Base-by-base conservation (phyloP, 2,329 filamentous ascomycete genomes). In the Rhynchosporium secalis region DNA sequence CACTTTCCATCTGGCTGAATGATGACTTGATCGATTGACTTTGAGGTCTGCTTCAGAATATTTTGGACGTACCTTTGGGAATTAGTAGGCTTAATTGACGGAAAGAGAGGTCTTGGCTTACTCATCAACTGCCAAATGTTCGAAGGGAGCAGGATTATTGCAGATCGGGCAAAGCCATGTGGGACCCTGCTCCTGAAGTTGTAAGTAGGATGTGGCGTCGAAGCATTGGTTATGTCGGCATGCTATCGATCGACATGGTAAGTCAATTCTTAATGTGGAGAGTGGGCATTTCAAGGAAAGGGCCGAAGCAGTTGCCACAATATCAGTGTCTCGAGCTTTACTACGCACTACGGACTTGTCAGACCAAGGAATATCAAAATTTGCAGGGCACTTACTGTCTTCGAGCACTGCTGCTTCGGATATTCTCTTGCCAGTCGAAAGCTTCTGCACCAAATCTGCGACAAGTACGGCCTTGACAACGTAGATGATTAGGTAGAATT, bases 161-260 rank as follows among this genome's bases (percentile, higher is more conserved):
- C 95, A 99, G 28, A 97, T 88, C 0, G 95, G 95, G 72, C 95
- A 99, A n/a, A 87, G 82, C 95, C 95, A 99, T 20, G 95, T 96
- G 0, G 95, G 95, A 0, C 92, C 94, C 78, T 99, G 95, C 74
- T 98, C 92, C 74, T 98, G 94, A 33, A 99, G 78, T 70, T 96
- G 91, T 26, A 99, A 81, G 73, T 97, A 99, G 1, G 92, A 96
- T 3, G 86, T 88, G 3, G 90, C 94, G 75, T 99, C 95, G 70
- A 98, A 99, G 74, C 95, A 99, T 73, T 96, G 92, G 31, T 95
- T 90, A 75, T 99, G 95, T 3, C 85, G 88, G 77, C 95, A 99
- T 40, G 87, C 78, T 3, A 86, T 82, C 3, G 91, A 91, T 40
- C 95, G 87, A 69, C 92, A 92, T 0, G 95, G 95, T 15, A 90